Evolutionary conservation across 164 flowering plant species (phyloP).

Genomic region (Stephania japonica): DNA sequence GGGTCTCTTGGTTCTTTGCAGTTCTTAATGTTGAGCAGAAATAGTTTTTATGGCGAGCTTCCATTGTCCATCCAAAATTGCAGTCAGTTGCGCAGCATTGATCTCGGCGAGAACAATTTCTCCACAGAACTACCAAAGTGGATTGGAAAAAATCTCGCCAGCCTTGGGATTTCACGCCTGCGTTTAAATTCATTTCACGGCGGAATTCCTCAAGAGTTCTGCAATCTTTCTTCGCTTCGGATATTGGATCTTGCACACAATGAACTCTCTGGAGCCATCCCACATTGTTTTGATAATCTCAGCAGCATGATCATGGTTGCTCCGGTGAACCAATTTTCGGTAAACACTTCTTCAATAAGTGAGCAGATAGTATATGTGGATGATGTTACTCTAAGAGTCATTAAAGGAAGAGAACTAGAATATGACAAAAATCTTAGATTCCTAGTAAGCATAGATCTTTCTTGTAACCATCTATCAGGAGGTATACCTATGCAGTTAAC

Average conservation of each 20-base stretch:
- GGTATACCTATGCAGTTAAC: neutral
- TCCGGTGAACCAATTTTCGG: neutral
- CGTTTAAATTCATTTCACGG: neutral
- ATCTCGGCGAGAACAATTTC: slow-evolving; percentile 5
- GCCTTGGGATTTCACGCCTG: neutral
- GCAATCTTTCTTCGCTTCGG: neutral
- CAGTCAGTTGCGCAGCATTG: neutral
- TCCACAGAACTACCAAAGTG: neutral
- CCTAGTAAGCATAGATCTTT: slow-evolving; percentile 1
- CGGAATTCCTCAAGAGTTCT: neutral
- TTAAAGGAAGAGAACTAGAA: slow-evolving; percentile 7
- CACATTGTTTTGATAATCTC: slow-evolving; percentile 3
- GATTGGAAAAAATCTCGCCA: neutral
- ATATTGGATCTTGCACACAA: slow-evolving; percentile 1
- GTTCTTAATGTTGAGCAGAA: neutral
- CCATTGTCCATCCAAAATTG: neutral
- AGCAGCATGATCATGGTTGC: neutral
- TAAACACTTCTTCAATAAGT: neutral
- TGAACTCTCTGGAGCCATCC: neutral
- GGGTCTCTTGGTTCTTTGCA: neutral
- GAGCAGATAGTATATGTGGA: neutral
- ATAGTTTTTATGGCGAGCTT: neutral
- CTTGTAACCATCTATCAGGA: neutral
- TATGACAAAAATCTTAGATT: neutral
- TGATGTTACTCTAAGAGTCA: neutral